phyloP scores from a whole-genome alignment of 2,329 filamentous ascomycete species.

The Tolypocladium ophioglossoides region DNA sequence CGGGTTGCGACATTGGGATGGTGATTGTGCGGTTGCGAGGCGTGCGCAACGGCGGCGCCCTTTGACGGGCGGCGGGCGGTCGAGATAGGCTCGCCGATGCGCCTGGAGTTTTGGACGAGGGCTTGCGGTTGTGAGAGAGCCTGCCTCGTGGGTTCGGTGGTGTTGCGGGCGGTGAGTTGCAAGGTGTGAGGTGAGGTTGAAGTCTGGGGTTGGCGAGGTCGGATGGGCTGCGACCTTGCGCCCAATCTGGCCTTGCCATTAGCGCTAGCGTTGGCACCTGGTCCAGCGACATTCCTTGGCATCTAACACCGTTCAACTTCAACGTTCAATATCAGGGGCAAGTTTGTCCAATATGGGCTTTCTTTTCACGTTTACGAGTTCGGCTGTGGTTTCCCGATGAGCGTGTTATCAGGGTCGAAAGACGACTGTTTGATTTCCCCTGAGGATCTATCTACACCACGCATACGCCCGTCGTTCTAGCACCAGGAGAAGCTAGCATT shows the following conservation, averaged over 20 bases:
- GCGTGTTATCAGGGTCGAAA: background rate
- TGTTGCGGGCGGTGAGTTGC: background rate
- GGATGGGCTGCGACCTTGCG: background rate
- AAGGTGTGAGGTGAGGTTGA: background rate
- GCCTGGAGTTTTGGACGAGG: background rate
- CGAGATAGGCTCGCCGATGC: background rate
- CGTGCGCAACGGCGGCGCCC: too few species aligned
- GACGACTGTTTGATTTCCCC: background rate
- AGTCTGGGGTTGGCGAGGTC: background rate
- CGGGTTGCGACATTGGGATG: conserved; percentile 1
- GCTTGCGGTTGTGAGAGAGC: background rate
- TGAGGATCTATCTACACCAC: background rate
- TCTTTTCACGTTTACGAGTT: background rate
- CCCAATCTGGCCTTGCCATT: background rate
- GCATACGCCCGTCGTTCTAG: background rate
- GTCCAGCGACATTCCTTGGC: background rate
- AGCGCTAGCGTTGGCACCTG: background rate
- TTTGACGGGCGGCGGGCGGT: too few species aligned
- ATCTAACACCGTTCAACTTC: background rate
- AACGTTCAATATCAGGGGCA: background rate
- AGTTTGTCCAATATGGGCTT: background rate
- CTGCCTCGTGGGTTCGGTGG: background rate
- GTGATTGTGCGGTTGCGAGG: background rate
- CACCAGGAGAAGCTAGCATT: background rate
- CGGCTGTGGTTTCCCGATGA: too few species aligned